Conservation (phyloP, 2,329 filamentous ascomycete genomes). For the Ophiostoma perfectum region DNA sequence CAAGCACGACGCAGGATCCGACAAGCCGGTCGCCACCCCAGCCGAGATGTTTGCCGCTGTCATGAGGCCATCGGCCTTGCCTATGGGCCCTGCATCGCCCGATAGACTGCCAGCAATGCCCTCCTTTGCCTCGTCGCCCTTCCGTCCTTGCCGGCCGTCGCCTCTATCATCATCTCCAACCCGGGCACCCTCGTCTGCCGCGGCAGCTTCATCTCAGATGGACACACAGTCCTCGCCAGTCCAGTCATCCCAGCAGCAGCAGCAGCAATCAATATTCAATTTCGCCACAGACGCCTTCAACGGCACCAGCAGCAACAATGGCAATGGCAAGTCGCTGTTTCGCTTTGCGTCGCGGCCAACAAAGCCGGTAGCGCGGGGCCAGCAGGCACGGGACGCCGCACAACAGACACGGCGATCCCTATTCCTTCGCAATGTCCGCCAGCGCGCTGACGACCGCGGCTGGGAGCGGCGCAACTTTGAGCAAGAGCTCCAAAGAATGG, state of each 20-base stretch:
- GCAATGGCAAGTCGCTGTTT: constrained; percentile 29
- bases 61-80: constrained; percentile 20
- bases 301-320: neutral
- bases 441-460: constrained; percentile 53
- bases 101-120: constrained; percentile 40
- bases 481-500: constrained; percentile 45
- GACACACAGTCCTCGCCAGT: constrained; percentile 43
- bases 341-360: constrained; percentile 51
- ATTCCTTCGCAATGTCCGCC: constrained; percentile 63
- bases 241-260: neutral
- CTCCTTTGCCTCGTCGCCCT: constrained; percentile 31
- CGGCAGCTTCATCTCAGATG: constrained; percentile 26
- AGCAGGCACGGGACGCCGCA: constrained; percentile 55
- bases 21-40: constrained; percentile 11
- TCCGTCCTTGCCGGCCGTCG: constrained; percentile 47
- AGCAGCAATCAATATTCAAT: neutral
- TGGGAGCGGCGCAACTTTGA: constrained; percentile 60
- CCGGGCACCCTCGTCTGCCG: constrained; percentile 44
- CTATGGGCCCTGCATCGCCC: constrained; percentile 32
- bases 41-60: constrained; percentile 24
- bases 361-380: constrained; percentile 56
- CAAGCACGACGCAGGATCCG: neutral
- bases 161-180: constrained; percentile 56
- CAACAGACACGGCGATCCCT: constrained; percentile 60
- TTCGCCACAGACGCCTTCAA: neutral